phyloP scores from a whole-genome alignment of 495 filamentous ascomycete species.

The Tuber borchii region DNA sequence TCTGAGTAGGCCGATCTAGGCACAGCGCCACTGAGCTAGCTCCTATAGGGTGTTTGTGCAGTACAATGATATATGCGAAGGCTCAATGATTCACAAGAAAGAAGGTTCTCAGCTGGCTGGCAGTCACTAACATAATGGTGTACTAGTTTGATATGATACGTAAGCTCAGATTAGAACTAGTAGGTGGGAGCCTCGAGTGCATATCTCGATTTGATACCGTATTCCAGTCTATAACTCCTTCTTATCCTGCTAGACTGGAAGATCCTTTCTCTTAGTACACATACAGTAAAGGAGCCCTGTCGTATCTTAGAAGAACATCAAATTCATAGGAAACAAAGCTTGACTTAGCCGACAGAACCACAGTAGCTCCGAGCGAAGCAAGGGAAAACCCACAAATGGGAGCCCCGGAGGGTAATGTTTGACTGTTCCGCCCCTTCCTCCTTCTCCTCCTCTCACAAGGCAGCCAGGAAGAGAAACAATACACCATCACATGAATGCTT shows the following conservation, averaged over 20 bases:
- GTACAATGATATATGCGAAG: not conserved
- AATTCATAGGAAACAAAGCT: not conserved
- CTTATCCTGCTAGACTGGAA: not conserved
- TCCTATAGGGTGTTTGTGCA: not conserved
- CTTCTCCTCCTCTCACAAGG: not conserved
- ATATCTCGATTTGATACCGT: not conserved
- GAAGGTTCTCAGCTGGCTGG: not conserved
- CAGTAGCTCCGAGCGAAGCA: not conserved
- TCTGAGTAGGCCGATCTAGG: not conserved
- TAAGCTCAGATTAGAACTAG: not conserved
- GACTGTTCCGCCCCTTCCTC: not conserved
- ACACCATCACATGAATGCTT: not conserved
- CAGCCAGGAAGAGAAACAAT: not conserved
- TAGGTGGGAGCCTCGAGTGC: not conserved
- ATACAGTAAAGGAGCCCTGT: not conserved
- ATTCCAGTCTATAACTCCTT: not conserved
- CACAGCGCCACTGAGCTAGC: not conserved
- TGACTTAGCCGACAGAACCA: not conserved
- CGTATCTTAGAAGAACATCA: not conserved
- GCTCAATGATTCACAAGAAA: not conserved
- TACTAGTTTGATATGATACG: not conserved
- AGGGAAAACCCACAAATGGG: not conserved
- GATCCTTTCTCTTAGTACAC: not conserved
- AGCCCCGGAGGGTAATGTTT: not conserved
- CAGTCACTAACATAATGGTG: not conserved